These are phyloP conservation scores for Vigna hirtella DNA, from an alignment of 306 rosid genomes.

Conservation along the genomic window DNA sequence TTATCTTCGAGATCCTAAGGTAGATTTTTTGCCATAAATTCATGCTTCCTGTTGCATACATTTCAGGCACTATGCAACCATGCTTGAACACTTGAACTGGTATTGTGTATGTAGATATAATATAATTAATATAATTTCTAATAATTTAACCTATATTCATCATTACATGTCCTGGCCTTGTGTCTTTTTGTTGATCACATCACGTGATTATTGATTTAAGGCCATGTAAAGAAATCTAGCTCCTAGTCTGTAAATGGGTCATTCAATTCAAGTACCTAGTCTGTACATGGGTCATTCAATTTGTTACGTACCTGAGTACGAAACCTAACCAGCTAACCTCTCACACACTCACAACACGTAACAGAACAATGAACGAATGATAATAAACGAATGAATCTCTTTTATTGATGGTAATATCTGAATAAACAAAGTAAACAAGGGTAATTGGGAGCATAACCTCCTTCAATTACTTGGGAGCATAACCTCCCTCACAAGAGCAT, in stretches of 20 bases:
- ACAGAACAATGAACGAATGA: no score
- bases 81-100: neutral
- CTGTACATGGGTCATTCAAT: neutral
- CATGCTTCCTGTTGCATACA: neutral
- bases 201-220: neutral
- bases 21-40: conserved; percentile 36
- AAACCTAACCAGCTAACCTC: no score
- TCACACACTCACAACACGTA: no score
- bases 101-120: neutral
- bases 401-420: no score
- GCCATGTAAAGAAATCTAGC: neutral
- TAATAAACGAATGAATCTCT: no score
- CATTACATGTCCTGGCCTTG: neutral
- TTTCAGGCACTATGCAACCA: neutral
- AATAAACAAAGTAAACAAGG: no score
- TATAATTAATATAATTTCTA: neutral
- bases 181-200: neutral
- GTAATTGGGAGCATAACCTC: no score
- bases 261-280: neutral
- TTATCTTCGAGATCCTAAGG: conserved; percentile 94
- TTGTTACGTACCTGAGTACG: no score
- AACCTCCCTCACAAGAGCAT: no score
- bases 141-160: neutral
- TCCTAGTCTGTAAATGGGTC: neutral
- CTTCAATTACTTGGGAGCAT: no score